Percentiles rank a stretch among this genome's conserved stretches.
Conservation (phyloP, 352 stramenopile genomes). For the Pythium aquatile region DNA sequence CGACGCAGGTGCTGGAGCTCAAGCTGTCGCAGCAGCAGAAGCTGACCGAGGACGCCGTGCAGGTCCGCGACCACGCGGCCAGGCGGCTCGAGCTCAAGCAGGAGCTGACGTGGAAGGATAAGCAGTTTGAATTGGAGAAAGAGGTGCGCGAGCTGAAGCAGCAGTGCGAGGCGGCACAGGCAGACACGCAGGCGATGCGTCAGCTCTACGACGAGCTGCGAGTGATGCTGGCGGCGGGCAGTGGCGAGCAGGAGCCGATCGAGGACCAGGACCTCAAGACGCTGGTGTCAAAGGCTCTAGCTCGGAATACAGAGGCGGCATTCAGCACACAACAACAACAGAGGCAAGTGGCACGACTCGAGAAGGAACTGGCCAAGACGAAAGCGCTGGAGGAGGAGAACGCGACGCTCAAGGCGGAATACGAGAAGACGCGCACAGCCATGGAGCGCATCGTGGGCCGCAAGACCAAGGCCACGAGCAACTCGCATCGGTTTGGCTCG, state of each 20-base stretch:
- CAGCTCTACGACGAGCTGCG: constrained; percentile 41
- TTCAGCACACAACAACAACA: constrained; percentile 12
- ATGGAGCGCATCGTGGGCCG: constrained; percentile 63
- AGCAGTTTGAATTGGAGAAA: constrained; percentile 30
- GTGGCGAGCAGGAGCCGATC: background rate
- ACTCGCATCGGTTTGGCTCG: constrained; percentile 8
- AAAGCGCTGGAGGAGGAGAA: constrained; percentile 53
- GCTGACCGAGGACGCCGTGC: constrained; percentile 24
- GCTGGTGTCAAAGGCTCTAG: constrained; percentile 32
- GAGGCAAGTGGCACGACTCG: constrained; percentile 17
- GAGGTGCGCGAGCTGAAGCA: constrained; percentile 25
- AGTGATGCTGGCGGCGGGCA: constrained; percentile 24
- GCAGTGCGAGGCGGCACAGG: constrained; percentile 14
- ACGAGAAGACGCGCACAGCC: constrained; percentile 55
- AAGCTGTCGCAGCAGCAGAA: constrained; percentile 26
- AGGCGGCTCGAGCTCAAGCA: constrained; percentile 27
- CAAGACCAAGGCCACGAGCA: constrained; percentile 23
- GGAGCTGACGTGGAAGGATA: constrained; percentile 33
- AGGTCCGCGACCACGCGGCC: constrained; percentile 23
- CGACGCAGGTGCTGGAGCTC: constrained; percentile 24
- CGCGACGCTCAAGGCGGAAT: constrained; percentile 48
- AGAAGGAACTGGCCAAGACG: constrained; percentile 41
- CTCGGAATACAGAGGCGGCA: constrained; percentile 1
- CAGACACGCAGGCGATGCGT: constrained; percentile 27
- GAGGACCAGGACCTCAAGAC: constrained; percentile 30